Base-by-base conservation (phyloP, 2,329 filamentous ascomycete genomes). In the Aspergillus sergii region DNA sequence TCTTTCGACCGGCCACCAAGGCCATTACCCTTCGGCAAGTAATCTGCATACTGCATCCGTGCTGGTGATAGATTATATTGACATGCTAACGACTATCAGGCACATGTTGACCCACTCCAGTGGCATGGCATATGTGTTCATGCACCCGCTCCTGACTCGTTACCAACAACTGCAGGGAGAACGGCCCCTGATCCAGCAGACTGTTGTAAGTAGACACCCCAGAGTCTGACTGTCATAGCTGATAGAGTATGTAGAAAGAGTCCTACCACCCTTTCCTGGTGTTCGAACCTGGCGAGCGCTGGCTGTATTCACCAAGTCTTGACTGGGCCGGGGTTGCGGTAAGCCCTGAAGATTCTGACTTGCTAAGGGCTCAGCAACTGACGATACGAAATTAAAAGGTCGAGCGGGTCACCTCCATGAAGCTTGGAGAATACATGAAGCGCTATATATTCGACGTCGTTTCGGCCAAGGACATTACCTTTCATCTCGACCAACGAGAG, bases 211-310 rank as follows among this genome's bases (percentile, higher is more conserved):
- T 45, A 45, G 2, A 21, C 9, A 1, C 12, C 12, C 0, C 14
- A 16, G 6, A 12, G 11, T 11, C n/a, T 21, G 8, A 45, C 4
- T 4, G 3, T 1, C n/a, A 5, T 2, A 6, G n/a, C 41, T 45
- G 14, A 45, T 11, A 2, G 9, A 21, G 8, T 45, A 19, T 11
- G 8, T 6, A 45, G 41, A 45, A 45, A 21, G 41, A 45, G 19
- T 45, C 41, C 4, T 45, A n/a, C 6, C 41, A 45, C 43, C 43
- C n/a, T 12, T 46, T 46, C 4, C 59, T 61, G 3, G 0, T 61
- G 7, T 61, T 61, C 26, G 59, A 61, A 56, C 59, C 59, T 5
- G 59, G 59, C 21, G 41, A 61, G 28, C 59, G 53, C 32, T 61
- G 59, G 51, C 32, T 61, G 41, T 61, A 61, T 21, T 56, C 51